Conservation (phyloP, 805 yeast genomes). For the Saccharomyces paradoxus region DNA sequence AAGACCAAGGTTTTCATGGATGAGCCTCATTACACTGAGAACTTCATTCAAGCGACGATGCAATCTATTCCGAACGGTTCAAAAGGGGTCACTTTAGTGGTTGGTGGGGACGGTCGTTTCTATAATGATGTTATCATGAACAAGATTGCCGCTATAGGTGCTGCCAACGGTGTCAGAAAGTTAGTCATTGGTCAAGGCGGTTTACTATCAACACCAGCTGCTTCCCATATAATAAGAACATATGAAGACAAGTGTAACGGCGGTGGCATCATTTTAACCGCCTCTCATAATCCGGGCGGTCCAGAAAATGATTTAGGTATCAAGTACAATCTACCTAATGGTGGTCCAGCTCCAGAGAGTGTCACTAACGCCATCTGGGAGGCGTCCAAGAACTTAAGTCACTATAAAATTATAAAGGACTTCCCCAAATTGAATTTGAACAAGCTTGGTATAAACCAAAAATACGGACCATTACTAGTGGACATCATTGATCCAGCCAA, state of each 20-base stretch:
- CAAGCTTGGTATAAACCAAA: conserved; percentile 41
- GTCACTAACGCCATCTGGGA: conserved; percentile 85
- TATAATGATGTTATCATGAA: conserved; percentile 78
- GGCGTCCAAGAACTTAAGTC: conserved; percentile 46
- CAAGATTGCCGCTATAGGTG: conserved; percentile 71
- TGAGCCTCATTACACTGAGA: conserved; percentile 75
- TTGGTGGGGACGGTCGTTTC: conserved; percentile 96
- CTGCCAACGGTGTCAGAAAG: conserved; percentile 84
- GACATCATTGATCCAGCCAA: conserved; percentile 77
- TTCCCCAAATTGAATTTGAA: conserved; percentile 60
- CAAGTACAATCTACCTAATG: conserved; percentile 88
- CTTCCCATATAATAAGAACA: conserved; percentile 84
- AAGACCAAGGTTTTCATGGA: conserved; percentile 75
- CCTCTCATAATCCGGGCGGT: conserved; percentile 97
- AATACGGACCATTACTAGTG: conserved; percentile 55
- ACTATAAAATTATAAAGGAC: conserved; percentile 51
- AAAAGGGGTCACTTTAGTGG: conserved; percentile 63
- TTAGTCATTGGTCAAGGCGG: conserved; percentile 84
- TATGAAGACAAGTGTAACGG: conserved; percentile 62
- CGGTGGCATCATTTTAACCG: conserved; percentile 94
- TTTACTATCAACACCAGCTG: conserved; percentile 89
- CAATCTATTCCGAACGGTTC: conserved; percentile 88
- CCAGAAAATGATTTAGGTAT: conserved; percentile 88
- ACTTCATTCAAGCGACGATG: conserved; percentile 81
- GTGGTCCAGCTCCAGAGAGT: conserved; percentile 97